These are phyloP conservation scores for Hsuehochloa calcarea DNA, from an alignment of 176 grass and related monocot genomes.

Conservation along the genomic window DNA sequence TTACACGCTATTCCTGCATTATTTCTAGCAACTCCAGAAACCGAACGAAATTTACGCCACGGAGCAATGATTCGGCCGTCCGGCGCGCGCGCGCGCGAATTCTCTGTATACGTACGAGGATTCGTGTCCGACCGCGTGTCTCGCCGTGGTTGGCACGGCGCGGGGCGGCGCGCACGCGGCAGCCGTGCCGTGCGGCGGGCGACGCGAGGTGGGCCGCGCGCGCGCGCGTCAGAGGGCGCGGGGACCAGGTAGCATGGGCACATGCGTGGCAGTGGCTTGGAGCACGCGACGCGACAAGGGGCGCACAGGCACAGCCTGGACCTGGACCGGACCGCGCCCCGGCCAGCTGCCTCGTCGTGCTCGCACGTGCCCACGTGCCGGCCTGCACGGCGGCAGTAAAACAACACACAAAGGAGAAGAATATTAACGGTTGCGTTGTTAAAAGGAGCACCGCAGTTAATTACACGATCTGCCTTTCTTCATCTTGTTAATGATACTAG, in stretches of 20 bases:
- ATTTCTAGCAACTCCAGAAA: background rate
- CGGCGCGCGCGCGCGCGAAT: background rate
- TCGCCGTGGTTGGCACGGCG: background rate
- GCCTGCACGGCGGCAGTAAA: conserved; percentile 40
- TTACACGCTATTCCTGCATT: background rate
- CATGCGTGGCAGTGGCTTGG: conserved; percentile 33
- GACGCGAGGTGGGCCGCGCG: conserved; percentile 2
- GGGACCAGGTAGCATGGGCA: conserved; percentile 42
- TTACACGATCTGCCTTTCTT: background rate
- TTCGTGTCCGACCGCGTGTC: background rate
- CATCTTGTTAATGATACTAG: background rate
- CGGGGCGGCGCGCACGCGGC: background rate
- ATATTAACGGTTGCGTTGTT: background rate
- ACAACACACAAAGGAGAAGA: background rate
- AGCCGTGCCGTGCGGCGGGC: background rate
- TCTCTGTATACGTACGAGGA: conserved; percentile 20
- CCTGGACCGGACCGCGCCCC: conserved; percentile 45
- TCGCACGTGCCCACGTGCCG: conserved; percentile 60
- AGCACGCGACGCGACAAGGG: conserved; percentile 38
- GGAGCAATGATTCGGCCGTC: background rate
- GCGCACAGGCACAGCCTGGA: conserved; percentile 45
- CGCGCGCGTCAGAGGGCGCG: background rate
- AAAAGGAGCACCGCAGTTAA: background rate
- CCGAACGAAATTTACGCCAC: background rate
- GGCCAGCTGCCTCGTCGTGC: conserved; percentile 60